These are phyloP conservation scores for Aspergillus fijiensis DNA, from an alignment of 2,329 filamentous ascomycete species.

Conservation along the genomic window DNA sequence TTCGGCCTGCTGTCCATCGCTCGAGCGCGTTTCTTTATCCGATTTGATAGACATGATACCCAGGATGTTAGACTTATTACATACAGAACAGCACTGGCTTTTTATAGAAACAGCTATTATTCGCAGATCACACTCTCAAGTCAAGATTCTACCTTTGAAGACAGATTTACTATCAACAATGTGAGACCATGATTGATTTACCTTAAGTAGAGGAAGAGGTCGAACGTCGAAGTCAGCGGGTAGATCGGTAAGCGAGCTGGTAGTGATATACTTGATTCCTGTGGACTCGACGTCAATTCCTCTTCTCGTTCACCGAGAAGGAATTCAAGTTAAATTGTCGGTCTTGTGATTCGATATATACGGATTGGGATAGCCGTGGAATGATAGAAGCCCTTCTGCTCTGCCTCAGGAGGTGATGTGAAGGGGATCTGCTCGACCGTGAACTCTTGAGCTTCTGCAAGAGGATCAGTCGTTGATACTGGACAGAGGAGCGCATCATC, in stretches of 20 bases:
- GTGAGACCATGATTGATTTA: too few relatives aligned
- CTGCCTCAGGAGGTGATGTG: constrained; percentile 41
- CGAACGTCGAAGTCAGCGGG: too few relatives aligned
- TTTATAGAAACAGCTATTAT: neutral
- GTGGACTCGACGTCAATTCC: too few relatives aligned
- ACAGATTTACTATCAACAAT: too few relatives aligned
- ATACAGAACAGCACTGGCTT: neutral
- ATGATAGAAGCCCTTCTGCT: constrained; percentile 52
- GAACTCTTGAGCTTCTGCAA: constrained; percentile 36
- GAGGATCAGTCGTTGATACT: neutral
- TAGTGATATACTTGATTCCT: too few relatives aligned
- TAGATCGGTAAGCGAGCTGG: too few relatives aligned
- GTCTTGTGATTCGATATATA: constrained; percentile 35
- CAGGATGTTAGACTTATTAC: neutral
- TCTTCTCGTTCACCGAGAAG: neutral
- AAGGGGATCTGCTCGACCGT: constrained; percentile 42
- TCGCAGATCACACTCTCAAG: neutral
- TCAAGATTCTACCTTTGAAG: too few relatives aligned
- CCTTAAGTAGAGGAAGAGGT: too few relatives aligned
- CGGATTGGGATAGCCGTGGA: constrained; percentile 39
- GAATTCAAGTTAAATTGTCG: neutral
- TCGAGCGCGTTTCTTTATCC: neutral
- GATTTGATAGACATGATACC: neutral
- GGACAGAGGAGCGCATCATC: neutral
- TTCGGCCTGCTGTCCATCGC: neutral